Base-by-base conservation (phyloP, 768 basidiomycete genomes). In the Kockovaella imperatae region DNA sequence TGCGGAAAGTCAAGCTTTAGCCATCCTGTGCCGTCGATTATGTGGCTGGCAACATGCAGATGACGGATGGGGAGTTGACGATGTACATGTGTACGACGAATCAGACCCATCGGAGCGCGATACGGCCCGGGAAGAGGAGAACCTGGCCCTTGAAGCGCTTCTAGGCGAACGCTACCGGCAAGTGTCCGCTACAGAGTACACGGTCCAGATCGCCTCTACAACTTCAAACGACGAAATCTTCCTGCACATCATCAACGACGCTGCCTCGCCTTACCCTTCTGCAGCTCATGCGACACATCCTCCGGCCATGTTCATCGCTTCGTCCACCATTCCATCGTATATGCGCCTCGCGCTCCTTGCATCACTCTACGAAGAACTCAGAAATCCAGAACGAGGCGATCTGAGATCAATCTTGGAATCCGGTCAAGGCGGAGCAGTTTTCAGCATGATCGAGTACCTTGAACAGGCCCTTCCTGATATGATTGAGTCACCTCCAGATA, bases 341-440 rank as follows among this genome's bases (percentile, higher is more conserved):
- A 74, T 91, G 47, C 81, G 87, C 18, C 77, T 93, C 3, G 82
- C 91, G 62, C 77, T 95, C n/a, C 76, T 87, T 28, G 77, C 81
- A 3, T 73, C 74, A 21, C 73, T 89, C 17, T 74, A 89, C n/a
- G 45, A 66, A 4, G 78, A 76, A 8, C 77, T 84, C 68, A 72
- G 78, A 43, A 70, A 70, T 5, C 75, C 75, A 2, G 75, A 77
- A 18, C 42, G 69, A 44, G 62, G 67, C 20, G 73, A 72, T 59
- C 61, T 72, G 17, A 62, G 65, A 13, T 79, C 67, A 17, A 58
- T 86, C 32, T 65, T 81, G n/a, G 78, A 82, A 48, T 67, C 75
- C 0, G 83, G 80, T 0, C 82, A 85, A 62, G 75, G 75, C 3
- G 82, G 84, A 1, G 81, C 89, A 48, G 77, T 83, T 40, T 82